Percentiles rank a stretch among this genome's conserved stretches.
Conservation (phyloP, 129 eudicot genomes). For the Arctium minus region DNA sequence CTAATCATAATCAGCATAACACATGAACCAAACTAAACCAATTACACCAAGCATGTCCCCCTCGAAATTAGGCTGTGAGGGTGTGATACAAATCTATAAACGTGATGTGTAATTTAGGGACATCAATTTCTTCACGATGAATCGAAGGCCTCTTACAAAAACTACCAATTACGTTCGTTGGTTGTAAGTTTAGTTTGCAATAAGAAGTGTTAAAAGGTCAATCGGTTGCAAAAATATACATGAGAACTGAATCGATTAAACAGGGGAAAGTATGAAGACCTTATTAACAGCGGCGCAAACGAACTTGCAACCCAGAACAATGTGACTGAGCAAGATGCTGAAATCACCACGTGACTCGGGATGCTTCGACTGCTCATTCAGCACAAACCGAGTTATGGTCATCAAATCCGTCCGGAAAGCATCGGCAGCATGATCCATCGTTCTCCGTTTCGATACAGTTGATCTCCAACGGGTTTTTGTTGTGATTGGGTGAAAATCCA, state of each 20-base stretch:
- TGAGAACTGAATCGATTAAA: not conserved
- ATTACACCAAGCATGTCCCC: not conserved
- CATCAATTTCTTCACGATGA: not conserved
- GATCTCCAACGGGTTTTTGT: not conserved
- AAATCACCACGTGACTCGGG: conserved; percentile 99
- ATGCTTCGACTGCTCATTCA: conserved; percentile 82
- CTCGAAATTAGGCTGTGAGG: not conserved
- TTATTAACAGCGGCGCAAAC: conserved; percentile 94
- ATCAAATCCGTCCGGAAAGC: conserved; percentile 89
- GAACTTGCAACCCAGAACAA: conserved; percentile 98
- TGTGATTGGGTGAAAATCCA: not conserved
- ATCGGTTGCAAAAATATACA: not conserved
- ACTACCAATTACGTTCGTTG: not conserved
- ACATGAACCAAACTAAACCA: not conserved
- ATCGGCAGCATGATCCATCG: conserved; percentile 91
- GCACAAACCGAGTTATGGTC: conserved; percentile 82
- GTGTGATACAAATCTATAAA: not conserved
- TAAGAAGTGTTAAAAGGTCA: not conserved
- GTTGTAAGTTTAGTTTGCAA: not conserved
- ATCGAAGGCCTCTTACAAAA: not conserved
- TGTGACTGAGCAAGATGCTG: conserved; percentile 78
- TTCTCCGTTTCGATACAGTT: not conserved
- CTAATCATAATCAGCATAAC: not conserved
- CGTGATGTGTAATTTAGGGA: not conserved
- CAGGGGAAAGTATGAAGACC: conserved; percentile 27